Percentiles rank a stretch among this genome's conserved stretches.
phyloP scores from a whole-genome alignment of 139 green algal species.

The Tetraselmis striata region DNA sequence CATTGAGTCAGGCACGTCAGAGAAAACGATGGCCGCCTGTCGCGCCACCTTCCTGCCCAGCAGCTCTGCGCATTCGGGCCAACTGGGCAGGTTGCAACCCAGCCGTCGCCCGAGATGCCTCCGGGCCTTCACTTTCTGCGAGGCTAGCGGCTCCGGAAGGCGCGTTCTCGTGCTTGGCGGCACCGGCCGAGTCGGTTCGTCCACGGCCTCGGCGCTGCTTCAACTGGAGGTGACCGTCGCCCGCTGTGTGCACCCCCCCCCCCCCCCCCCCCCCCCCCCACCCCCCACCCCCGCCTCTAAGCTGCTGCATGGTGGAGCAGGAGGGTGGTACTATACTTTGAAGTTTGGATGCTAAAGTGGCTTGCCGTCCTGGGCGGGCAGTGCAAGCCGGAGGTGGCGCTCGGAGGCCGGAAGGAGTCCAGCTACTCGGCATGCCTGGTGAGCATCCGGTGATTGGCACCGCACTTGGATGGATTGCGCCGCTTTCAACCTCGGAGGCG shows the following conservation, averaged over 20 bases:
- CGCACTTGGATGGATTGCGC: too few species aligned
- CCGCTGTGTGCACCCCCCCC: too few species aligned
- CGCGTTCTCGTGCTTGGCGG: slow-evolving; percentile 61
- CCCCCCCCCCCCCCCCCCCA: background rate
- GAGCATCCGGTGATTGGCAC: background rate
- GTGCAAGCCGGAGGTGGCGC: background rate
- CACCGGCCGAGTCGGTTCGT: slow-evolving; percentile 76
- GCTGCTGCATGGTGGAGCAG: background rate
- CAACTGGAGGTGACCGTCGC: slow-evolving; percentile 46
- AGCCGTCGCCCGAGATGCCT: too few species aligned
- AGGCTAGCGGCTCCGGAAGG: background rate
- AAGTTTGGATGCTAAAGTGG: background rate
- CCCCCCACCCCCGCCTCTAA: background rate
- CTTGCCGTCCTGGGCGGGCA: background rate
- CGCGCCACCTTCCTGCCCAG: too few species aligned
- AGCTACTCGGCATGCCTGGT: background rate
- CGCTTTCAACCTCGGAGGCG: background rate
- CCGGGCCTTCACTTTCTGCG: background rate
- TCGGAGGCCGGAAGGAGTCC: background rate
- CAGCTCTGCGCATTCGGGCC: too few species aligned
- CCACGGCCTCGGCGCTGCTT: slow-evolving; percentile 64
- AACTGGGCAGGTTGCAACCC: too few species aligned
- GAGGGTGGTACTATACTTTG: background rate
- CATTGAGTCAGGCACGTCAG: too few species aligned
- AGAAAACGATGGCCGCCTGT: too few species aligned